Base-by-base conservation (phyloP, 2,329 filamentous ascomycete genomes). In the Berkeleyomyces basicola region DNA sequence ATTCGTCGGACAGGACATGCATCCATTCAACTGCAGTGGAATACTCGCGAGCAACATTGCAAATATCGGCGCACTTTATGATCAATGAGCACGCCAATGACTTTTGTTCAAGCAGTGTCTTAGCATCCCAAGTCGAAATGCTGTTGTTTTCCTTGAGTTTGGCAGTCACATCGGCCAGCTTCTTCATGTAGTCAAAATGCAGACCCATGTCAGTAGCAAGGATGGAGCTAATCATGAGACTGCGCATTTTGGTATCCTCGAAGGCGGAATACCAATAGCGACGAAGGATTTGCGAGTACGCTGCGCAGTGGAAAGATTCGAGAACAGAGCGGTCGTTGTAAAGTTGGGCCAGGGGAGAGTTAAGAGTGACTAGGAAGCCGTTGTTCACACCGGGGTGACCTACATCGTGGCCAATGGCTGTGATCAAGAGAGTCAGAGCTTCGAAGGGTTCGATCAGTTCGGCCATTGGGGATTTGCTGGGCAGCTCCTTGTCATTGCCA, bases 351-450 rank as follows among this genome's bases (percentile, higher is more conserved):
- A 99, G 77, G 1, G 93, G 92, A 16, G 93, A 88, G 71, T 96
- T 96, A 40, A 96, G 81, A 40, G 88, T 90, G 16, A 96, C 85
- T 4, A 99, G 78, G 71, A 99, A 99, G 39, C 92, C 90, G 71
- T 99, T 99, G 76, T 97, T 99, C 69, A 99, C 93, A 62, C 93
- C 93, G 0, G 93, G 93, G 71, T 99, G 93, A 31, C 93, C 93
- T 46, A 97, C 93, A 71, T 99, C 93, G 68, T 99, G 93, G 49
- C 93, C 93, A 69, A 99, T 95, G n/a, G 93, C 93, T 7, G 92
- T 92, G 67, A 97, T 86, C 55, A 99, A 79, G 2, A 99, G 80
- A 0, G 90, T 92, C 61, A 99, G 78, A 4, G 88, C 88, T 72
- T 97, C 91, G 67, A 95, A 89, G 0, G 92, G 90, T 58, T 82